These are phyloP conservation scores for Chlamydomonas reinhardtii DNA, from an alignment of 163 green algal genomes.

Conservation along the genomic window DNA sequence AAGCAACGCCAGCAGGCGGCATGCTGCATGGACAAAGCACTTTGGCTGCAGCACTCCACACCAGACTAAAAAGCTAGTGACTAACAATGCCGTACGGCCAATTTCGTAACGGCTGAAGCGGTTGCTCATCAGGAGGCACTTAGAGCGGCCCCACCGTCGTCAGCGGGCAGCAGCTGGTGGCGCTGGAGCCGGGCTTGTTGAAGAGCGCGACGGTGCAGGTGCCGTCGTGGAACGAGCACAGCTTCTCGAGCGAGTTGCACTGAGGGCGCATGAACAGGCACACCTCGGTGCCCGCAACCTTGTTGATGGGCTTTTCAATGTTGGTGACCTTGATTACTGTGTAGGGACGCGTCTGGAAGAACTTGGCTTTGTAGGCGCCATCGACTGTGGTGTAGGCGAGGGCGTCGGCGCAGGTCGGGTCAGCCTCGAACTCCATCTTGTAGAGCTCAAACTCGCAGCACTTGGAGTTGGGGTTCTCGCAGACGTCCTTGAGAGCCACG, in stretches of 20 bases:
- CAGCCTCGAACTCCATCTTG: slow-evolving; percentile 54
- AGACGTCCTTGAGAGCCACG: neutral
- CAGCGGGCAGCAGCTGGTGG: neutral
- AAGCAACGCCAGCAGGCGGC: too few relatives aligned
- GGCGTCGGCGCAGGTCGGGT: slow-evolving; percentile 4
- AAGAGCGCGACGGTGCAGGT: slow-evolving; percentile 32
- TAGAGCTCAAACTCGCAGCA: slow-evolving; percentile 53
- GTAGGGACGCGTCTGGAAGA: slow-evolving; percentile 43
- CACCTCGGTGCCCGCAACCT: slow-evolving; percentile 25
- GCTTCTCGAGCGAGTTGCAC: slow-evolving; percentile 40
- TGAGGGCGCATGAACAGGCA: slow-evolving; percentile 41
- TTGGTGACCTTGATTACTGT: slow-evolving; percentile 50
- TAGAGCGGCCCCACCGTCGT: neutral
- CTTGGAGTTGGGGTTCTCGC: neutral
- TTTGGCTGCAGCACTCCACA: too few relatives aligned
- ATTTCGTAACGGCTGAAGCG: too few relatives aligned
- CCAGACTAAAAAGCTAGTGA: too few relatives aligned
- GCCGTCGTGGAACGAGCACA: slow-evolving; percentile 36
- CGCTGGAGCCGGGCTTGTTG: neutral
- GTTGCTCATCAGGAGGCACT: neutral
- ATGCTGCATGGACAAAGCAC: too few relatives aligned
- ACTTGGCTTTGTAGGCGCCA: slow-evolving; percentile 18
- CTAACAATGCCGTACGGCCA: too few relatives aligned
- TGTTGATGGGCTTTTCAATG: slow-evolving; percentile 1
- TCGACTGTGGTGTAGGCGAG: slow-evolving; percentile 46